Base-by-base conservation (phyloP, 148 eudicot species). In the Rhododendron ferrugineum region DNA sequence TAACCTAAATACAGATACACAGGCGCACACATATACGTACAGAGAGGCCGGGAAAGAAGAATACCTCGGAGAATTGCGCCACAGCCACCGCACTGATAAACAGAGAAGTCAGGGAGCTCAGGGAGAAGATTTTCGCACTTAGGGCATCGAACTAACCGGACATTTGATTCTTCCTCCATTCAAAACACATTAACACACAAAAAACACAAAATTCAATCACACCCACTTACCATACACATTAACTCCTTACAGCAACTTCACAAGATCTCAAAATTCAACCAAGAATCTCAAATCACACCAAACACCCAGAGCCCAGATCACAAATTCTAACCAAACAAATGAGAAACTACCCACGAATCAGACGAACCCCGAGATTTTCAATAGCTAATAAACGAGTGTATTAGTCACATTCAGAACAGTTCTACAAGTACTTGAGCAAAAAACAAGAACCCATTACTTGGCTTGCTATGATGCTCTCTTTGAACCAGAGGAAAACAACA, bases 41-140 rank as follows among this genome's bases (percentile, higher is more conserved):
- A 70, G 20, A 77, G 82, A 85, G 64, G 66, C 36, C 50, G 14
- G 79, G 73, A 18, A 30, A 9, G 30, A n/a, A 34, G 16, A 70
- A 11, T 91, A 95, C 99, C 98, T 92, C 89, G 78, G 37, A 93
- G 93, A 94, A 95, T 90, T 88, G 98, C 93, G 60, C 96, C 98
- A 90, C 99, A 96, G 37, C 93, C 94, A 82, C 94, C 95, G 85
- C 98, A 97, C 86, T 95, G 93, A 86, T 95, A 93, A 40, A 94
- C 90, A 90, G 99, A 94, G 88, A 88, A 94, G 81, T 90, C 94
- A 76, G 92, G 93, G 46, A 89, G 91, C 89, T 95, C 93, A 14
- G 94, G 87, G 23, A 90, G 89, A 80, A 89, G 87, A 90, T 89
- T 88, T 66, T 87, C 91, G 74, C 92, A 95, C 70, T 91, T 93